Evolutionary conservation across 768 basidiomycete genomes (phyloP), one percentile per base, ranked within the genome.

Genomic region (Boletus rex-veris): DNA sequence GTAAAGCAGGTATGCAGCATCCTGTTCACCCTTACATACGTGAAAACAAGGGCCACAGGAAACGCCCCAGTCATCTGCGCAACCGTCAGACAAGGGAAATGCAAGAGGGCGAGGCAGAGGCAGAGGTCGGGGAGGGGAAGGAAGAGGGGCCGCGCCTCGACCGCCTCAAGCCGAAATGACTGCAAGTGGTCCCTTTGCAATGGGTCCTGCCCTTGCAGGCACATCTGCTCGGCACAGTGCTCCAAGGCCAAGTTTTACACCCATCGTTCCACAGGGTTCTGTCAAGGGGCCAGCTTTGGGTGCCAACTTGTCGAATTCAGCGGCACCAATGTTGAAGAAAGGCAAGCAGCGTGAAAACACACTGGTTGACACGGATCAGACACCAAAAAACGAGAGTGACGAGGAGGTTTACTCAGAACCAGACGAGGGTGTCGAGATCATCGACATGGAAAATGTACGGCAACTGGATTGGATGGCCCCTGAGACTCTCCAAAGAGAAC

Each of bases 401-500:
- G 83, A 74, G 7, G 90, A 91, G 54, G 76, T 77, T 18, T 92
- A 92, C 70, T 93, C 91, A 16, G 91, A 93, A 55, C 88, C 89
- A 12, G 91, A 92, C 61, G 88, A 91, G 50, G 90, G 88, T 11
- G 86, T 92, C 24, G 88, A 92, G 71, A 90, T 92, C 48, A 75
- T 93, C 38, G 91, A 93, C 63, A 87, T 93, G 81, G 83, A 85
- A 30, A 78, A 85, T 53, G 83, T 93, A 30, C 73, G 79, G 47
- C 75, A 83, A 56, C 82, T 93, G 83, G 91, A 93, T 67, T 91
- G 85, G 83, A 90, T 90, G 85, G 91, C 91, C 8, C 91, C 91
- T 1, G 89, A 92, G 64, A 84, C 78, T 55, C 64, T 92, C 50
- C 75, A 73, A 50, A 84, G 74, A 58, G 81, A 84, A 50, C 75